Evolutionary conservation across 306 rosid genomes (phyloP).

Genomic region (Malus asiatica): DNA sequence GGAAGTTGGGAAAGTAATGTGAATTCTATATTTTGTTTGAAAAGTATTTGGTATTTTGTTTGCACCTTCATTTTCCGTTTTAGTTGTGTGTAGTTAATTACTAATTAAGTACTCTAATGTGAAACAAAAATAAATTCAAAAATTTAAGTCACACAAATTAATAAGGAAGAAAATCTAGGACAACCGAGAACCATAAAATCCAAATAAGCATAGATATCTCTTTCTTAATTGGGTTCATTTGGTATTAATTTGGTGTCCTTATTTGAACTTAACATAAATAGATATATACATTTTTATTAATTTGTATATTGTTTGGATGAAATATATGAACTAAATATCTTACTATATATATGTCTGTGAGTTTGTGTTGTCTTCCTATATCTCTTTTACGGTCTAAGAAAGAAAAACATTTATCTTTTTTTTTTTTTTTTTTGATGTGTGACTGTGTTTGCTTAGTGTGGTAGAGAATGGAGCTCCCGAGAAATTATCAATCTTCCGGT

Average conservation of each 20-base stretch:
- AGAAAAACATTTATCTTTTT: not conserved
- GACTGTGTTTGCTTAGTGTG: not conserved
- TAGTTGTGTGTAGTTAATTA: not conserved
- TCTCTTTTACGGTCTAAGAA: not conserved
- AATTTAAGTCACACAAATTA: not conserved
- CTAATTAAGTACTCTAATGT: not conserved
- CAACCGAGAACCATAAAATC: not conserved
- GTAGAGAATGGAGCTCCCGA: constrained; percentile 27
- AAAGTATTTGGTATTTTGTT: not conserved
- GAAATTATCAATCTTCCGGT: constrained; percentile 21
- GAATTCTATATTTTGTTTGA: not conserved
- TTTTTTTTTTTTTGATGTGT: too few relatives aligned
- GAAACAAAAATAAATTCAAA: not conserved
- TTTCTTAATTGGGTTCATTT: not conserved
- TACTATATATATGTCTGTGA: not conserved
- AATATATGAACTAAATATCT: not conserved
- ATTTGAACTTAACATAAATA: not conserved
- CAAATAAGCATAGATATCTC: not conserved
- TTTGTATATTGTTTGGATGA: not conserved
- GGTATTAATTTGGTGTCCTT: not conserved
- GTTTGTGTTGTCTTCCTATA: not conserved
- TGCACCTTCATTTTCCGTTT: not conserved
- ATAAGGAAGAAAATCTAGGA: not conserved
- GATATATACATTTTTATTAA: not conserved
- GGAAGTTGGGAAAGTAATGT: not conserved